Evolutionary conservation across 2,329 filamentous ascomycete species (phyloP).

Genomic region (Stagonosporopsis cucurbitacearum): DNA sequence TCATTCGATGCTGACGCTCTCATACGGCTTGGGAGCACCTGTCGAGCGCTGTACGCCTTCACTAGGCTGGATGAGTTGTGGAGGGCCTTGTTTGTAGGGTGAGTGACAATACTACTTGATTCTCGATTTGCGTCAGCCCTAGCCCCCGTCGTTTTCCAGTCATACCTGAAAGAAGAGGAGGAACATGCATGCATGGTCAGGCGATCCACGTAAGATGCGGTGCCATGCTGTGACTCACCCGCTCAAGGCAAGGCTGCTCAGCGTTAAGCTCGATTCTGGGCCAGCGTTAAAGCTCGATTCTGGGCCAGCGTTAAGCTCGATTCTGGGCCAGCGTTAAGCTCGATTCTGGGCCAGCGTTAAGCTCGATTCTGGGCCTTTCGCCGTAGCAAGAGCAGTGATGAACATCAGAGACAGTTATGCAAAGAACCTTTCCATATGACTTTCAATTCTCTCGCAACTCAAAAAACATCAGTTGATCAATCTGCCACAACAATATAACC

Average conservation of each 20-base stretch:
- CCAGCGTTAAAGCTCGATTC: too few species aligned
- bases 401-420: neutral
- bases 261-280: too few species aligned
- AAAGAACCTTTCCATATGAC: neutral
- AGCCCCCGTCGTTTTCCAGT: neutral
- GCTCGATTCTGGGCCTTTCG: neutral
- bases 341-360: too few species aligned
- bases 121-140: conserved; percentile 7
- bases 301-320: too few species aligned
- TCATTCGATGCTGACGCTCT: conserved; percentile 70
- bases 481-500: conserved; percentile 5
- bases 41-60: conserved; percentile 86
- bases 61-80: conserved; percentile 85
- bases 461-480: neutral
- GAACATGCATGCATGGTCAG: neutral
- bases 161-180: neutral
- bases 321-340: too few species aligned
- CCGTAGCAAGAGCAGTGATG: neutral
- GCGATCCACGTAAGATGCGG: neutral
- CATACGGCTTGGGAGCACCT: conserved; percentile 73
- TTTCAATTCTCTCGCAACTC: neutral
- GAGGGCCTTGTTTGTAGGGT: conserved; percentile 85
- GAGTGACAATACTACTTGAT: conserved; percentile 56
- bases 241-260: neutral
- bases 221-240: neutral